Base-by-base conservation (phyloP, 2,329 filamentous ascomycete genomes). In the Diaporthe batatas region DNA sequence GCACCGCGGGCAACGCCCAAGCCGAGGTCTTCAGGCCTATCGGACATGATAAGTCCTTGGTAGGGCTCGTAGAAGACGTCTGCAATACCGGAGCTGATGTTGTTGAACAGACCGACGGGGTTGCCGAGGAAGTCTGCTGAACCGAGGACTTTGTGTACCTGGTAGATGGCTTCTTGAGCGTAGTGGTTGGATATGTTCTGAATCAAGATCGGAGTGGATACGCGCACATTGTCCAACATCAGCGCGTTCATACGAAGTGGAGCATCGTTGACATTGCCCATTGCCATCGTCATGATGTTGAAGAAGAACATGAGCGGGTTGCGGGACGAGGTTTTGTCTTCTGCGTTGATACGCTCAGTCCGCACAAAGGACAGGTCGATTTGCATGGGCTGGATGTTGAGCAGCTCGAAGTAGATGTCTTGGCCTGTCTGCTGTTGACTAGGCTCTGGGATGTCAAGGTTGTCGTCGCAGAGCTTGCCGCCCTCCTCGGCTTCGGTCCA, bases 51-150 rank as follows among this genome's bases (percentile, higher is more conserved):
- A 64, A 99, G 90, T 29, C 97, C 81, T 85, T 99, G 96, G 84
- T 99, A 99, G 49, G 96, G 96, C 81, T 99, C 97, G 86, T 99
- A 99, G 85, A 99, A 99, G 80, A 99, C 98, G 81, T 98, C 96
- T 25, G 94, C 95, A 69, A 99, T 94, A 77, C 97, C 96, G 58
- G 96, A 99, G 78, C 94, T 97, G 82, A 99, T 93, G 80, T 96
- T 99, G 85, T 97, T 98, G 91, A 99, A 99, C 55, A 99, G 86
- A 57, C 96, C 96, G 21, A 99, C 97, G 0, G 96, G 96, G 78
- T 99, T 99, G 49, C 96, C 96, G 7, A 99, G 87, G 88, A 99
- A 98, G 82, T 99, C 96, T 6, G 96, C 96, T 7, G 96, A 98
- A 23, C 96, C 96, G 71, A 99, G 90, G 76, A 99, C 96, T 83